Evolutionary conservation across 2,329 filamentous ascomycete genomes (phyloP), one percentile per base, ranked within the genome.

Genomic region (Madurella mycetomatis): DNA sequence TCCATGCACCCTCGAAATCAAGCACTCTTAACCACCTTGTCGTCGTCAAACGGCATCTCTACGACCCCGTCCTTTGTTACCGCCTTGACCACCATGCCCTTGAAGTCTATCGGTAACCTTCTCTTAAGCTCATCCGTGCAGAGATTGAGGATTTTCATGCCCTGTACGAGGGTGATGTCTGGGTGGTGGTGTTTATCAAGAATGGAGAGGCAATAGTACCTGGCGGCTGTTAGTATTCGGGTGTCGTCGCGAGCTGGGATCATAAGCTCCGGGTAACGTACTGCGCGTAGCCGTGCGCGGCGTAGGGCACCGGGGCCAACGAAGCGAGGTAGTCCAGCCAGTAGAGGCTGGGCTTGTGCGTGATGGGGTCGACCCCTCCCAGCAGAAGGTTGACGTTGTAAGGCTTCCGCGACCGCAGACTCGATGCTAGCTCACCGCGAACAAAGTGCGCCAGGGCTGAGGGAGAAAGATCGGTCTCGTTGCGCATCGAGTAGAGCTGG

Each of bases 151-250:
- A 99, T 84, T 79, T 96, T 94, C 75, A 96, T 83, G 54, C 94
- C 94, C 72, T 95, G 83, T 59, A 88, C 91, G 51, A 94, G 85
- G 58, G 82, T 83, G 72, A 99, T 97, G 68, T 96, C 87, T 46
- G 94, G 92, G 68, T 96, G 89, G 72, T 99, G 94, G 72, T 99
- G 94, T 79, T 99, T 99, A 77, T 99, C 94, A 49, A 99, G 84
- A 64, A 96, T 95, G 7, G 90, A 95, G 58, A 99, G 81, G 73
- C 94, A 99, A 81, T 99, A 99, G 81, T 97, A 97, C 75, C 86
- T 90, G 59, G 30, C 48, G 45, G 39, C 18, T 41, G 60, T 70
- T 34, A 73, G 67, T 51, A 42, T 54, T 37, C 34, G n/a, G 48
- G 19, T 25, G 25, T 16, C 16, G 13, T 31, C 11, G 17, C 9